Base-by-base conservation (phyloP, 164 flowering plant genomes). In the Chimonanthus salicifolius region DNA sequence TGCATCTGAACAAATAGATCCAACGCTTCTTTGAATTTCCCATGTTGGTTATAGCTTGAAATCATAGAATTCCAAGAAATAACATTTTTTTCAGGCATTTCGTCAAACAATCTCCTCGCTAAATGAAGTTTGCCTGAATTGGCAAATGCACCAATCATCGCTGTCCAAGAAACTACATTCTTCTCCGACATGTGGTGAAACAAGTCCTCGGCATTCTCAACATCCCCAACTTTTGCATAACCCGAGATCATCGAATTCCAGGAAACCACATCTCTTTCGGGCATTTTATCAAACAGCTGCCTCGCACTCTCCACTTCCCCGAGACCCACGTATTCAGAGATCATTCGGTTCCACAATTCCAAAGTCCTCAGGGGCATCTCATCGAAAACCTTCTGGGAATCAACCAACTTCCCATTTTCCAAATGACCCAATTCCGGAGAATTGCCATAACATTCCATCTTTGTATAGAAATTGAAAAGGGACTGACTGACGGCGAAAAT, bases 41-140 rank as follows among this genome's bases (percentile, higher is more conserved):
- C 79, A 63, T 71, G 72, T 20, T 71, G 76, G 63, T 68, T 70
- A 76, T 82, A 84, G 67, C 80, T 64, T 7, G 85, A 78, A 63
- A 84, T 83, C 83, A 86, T 80, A 7, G 81, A 79, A 74, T 80
- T 84, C 87, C 89, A 86, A 46, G 89, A 79, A 79, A 86, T 76
- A 70, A 78, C 82, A 71, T 86, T 85, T 70, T 75, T 86, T 44
- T 72, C 50, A 5, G 73, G 79, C 73, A 69, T 73, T 43, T 51
- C 47, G 47, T 69, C 74, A 50, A 82, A 84, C 48, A 75, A 62
- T 45, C 16, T 74, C 72, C 82, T 78, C 0, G 86, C 80, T 21
- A 66, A 71, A 72, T 75, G 66, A 71, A 83, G 66, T 49, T 78
- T 64, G 16, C 82, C 83, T 16, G 83, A 76, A 70, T 77, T 78